phyloP scores from a whole-genome alignment of 129 eudicot genomes.

The Arctium minus region DNA sequence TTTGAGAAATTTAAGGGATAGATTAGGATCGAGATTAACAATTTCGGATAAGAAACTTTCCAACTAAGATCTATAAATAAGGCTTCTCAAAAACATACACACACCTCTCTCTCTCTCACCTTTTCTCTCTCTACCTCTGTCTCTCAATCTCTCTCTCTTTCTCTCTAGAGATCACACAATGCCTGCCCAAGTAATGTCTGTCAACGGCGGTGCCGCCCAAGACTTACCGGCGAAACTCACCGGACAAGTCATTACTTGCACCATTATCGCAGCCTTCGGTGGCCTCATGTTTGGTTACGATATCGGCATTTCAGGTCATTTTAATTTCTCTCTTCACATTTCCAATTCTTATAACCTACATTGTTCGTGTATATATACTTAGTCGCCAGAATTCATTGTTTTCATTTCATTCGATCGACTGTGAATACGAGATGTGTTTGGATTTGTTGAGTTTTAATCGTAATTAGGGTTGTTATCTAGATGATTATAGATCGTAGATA shows the following conservation, averaged over 20 bases:
- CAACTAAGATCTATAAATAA: constrained; percentile 18
- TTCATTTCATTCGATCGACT: background rate
- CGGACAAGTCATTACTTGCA: constrained; percentile 40
- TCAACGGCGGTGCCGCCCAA: constrained; percentile 19
- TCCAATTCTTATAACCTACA: background rate
- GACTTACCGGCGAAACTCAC: constrained; percentile 57
- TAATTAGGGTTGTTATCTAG: background rate
- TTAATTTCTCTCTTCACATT: background rate
- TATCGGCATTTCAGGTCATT: constrained; percentile 51
- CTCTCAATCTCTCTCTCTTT: background rate
- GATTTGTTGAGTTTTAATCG: background rate
- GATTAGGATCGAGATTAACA: constrained; percentile 3
- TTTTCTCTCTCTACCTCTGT: background rate
- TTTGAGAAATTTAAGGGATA: constrained; percentile 20
- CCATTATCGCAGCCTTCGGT: constrained; percentile 63
- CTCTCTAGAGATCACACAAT: constrained; percentile 3
- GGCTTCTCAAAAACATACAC: background rate
- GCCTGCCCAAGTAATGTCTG: constrained; percentile 41
- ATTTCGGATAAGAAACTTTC: constrained; percentile 33
- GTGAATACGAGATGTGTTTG: background rate
- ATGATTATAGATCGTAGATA: background rate
- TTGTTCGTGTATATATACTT: background rate
- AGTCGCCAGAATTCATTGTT: background rate
- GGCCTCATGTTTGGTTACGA: constrained; percentile 76
- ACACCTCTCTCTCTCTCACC: background rate